Evolutionary conservation across 768 basidiomycete species (phyloP).

Genomic region (Ramaria rubella): DNA sequence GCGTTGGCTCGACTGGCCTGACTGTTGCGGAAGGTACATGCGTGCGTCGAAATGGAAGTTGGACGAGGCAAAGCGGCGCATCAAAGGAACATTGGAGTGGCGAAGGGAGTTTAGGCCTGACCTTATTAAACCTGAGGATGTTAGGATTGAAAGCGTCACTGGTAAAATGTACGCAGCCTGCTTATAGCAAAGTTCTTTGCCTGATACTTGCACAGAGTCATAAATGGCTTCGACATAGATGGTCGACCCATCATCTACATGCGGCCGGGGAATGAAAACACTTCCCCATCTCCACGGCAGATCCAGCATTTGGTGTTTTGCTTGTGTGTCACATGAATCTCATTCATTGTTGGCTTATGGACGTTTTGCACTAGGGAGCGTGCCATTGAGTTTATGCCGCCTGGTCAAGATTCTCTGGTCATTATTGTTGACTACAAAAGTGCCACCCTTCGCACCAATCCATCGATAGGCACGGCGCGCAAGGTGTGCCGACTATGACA

Average conservation of each 20-base stretch:
- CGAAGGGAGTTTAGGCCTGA: constrained; percentile 80
- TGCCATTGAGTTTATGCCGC: constrained; percentile 84
- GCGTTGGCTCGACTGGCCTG: constrained; percentile 65
- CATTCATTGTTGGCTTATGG: constrained; percentile 10
- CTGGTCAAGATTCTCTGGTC: constrained; percentile 73
- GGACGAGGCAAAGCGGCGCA: constrained; percentile 68
- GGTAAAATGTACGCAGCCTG: constrained; percentile 72
- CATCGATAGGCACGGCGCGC: constrained; percentile 71
- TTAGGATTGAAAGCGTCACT: constrained; percentile 72
- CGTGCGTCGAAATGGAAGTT: constrained; percentile 82
- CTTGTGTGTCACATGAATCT: constrained; percentile 44
- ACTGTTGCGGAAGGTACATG: constrained; percentile 66
- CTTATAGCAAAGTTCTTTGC: neutral
- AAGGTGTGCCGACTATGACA: constrained; percentile 41
- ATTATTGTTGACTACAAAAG: constrained; percentile 85
- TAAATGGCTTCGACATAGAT: constrained; percentile 81
- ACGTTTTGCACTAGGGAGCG: constrained; percentile 51
- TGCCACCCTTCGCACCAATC: constrained; percentile 75
- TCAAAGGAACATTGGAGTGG: constrained; percentile 79
- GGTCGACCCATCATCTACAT: constrained; percentile 86
- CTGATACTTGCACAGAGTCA: constrained; percentile 40
- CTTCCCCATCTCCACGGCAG: constrained; percentile 68
- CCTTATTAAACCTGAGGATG: constrained; percentile 73
- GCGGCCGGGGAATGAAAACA: constrained; percentile 84
- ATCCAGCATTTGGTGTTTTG: constrained; percentile 83